Evolutionary conservation across 2,329 filamentous ascomycete species (phyloP), one percentile per base, ranked within the genome.

Genomic region (Endothia cerciana): DNA sequence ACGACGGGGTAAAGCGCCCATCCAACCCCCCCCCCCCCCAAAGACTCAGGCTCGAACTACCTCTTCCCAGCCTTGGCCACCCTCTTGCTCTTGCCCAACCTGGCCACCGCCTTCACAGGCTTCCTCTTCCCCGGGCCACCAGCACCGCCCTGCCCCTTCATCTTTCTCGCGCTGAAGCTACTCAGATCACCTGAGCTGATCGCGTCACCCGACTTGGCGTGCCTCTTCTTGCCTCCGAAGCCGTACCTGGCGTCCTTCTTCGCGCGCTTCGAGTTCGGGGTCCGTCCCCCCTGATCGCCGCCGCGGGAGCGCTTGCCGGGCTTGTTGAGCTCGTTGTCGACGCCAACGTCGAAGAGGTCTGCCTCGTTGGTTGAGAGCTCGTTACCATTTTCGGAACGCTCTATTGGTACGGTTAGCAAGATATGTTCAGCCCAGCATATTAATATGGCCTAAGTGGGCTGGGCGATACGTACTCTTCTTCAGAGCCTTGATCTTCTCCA

Each of bases 231-330:
- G 72, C 95, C 95, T 68, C 95, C 95, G 74, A 94, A 97, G 30
- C 95, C 95, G 77, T 90, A 98, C 82, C 97, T 97, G 71, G 91
- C 86, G 76, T 99, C 90, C 83, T 96, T 97, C 88, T 97, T 97
- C 77, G 91, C 87, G 68, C 95, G 90, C 83, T 98, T 98, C 69
- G 77, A 73, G 75, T 89, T 91, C 33, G 81, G 78, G 30, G 74
- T 75, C 79, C 78, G 78, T 70, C 77, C 77, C 65, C 73, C 74
- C 36, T 61, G 60, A 25, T 68, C 60, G 68, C 77, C 73, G 62
- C 77, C 75, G 53, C 73, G 73, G 36, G 78, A 78, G 65, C 80
- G 79, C 72, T 79, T 78, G 72, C 73, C 72, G 43, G 74, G 71
- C 72, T 81, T 82, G 79, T 83, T 75, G 73, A 87, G 79, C 81